Conservation (phyloP, 2,329 filamentous ascomycete genomes). For the Fusarium sp. region DNA sequence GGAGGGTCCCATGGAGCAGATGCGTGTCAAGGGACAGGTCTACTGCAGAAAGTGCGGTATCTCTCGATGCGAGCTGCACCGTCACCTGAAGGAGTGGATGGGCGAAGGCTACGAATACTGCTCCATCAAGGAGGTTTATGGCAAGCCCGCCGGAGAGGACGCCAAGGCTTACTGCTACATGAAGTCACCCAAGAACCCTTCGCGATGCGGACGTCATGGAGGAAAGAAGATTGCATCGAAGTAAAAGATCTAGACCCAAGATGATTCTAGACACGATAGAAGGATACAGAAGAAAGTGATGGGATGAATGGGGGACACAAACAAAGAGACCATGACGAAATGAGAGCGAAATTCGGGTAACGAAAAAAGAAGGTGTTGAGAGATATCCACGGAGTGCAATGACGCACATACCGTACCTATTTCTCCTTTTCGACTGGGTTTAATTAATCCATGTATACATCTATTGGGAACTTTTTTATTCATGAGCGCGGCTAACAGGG, state of each 20-base stretch:
- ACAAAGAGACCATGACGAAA: constrained; percentile 28
- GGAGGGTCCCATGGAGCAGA: constrained; percentile 54
- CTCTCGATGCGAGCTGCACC: constrained; percentile 71
- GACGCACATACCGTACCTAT: not conserved
- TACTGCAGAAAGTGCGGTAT: constrained; percentile 73
- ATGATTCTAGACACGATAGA: constrained; percentile 4
- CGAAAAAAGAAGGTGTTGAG: not conserved
- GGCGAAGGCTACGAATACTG: constrained; percentile 69
- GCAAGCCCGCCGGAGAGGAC: constrained; percentile 58
- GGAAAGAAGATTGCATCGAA: constrained; percentile 41
- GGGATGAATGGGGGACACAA: constrained; percentile 14
- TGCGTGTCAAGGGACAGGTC: constrained; percentile 68
- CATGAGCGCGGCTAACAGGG: not conserved
- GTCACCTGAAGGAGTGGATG: constrained; percentile 72
- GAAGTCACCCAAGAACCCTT: constrained; percentile 69
- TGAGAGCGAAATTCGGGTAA: constrained; percentile 11
- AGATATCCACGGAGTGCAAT: not conserved
- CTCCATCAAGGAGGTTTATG: constrained; percentile 69
- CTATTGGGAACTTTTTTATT: not conserved
- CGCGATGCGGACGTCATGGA: constrained; percentile 68
- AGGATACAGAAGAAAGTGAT: constrained; percentile 2
- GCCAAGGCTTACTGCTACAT: constrained; percentile 68
- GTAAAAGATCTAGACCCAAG: constrained; percentile 14
- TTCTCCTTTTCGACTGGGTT: constrained; percentile 2
- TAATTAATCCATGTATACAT: not conserved